Evolutionary conservation across 352 stramenopile species (phyloP).

Genomic region (Phytophthora fragariaefolia): DNA sequence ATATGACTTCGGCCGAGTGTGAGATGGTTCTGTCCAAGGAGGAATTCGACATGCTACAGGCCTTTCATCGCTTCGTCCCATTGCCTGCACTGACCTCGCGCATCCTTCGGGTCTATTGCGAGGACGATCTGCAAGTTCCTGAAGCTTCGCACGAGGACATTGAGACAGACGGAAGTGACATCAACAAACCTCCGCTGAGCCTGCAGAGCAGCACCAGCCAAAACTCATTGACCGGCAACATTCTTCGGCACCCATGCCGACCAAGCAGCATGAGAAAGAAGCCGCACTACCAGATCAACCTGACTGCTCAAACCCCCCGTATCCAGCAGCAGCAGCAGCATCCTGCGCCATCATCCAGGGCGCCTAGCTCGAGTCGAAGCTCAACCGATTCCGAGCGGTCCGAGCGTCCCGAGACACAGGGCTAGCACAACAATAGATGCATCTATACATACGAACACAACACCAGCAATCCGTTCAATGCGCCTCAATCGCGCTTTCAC

Average conservation of each 20-base stretch:
- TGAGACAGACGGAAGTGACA: constrained; percentile 2
- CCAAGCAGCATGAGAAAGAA: constrained; percentile 47
- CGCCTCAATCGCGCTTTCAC: background rate
- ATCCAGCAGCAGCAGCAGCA: constrained; percentile 25
- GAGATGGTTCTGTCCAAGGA: constrained; percentile 61
- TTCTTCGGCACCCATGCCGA: constrained; percentile 38
- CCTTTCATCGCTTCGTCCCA: constrained; percentile 62
- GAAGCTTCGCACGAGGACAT: constrained; percentile 20
- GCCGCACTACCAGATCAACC: constrained; percentile 53
- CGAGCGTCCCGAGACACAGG: constrained; percentile 23
- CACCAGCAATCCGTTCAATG: background rate
- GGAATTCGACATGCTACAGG: constrained; percentile 63
- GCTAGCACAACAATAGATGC: constrained; percentile 10
- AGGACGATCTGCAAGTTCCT: constrained; percentile 60
- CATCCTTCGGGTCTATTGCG: constrained; percentile 59
- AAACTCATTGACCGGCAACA: constrained; percentile 32
- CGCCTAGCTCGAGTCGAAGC: constrained; percentile 10
- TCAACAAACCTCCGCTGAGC: background rate
- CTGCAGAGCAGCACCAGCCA: background rate
- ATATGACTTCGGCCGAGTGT: constrained; percentile 14
- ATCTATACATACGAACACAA: too few relatives aligned
- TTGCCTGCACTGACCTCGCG: constrained; percentile 57
- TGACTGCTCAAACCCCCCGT: constrained; percentile 34
- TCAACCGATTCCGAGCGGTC: constrained; percentile 20
- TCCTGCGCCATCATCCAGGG: background rate